Evolutionary conservation across 2,329 filamentous ascomycete species (phyloP).

Genomic region (Ceratocystis harringtonii): DNA sequence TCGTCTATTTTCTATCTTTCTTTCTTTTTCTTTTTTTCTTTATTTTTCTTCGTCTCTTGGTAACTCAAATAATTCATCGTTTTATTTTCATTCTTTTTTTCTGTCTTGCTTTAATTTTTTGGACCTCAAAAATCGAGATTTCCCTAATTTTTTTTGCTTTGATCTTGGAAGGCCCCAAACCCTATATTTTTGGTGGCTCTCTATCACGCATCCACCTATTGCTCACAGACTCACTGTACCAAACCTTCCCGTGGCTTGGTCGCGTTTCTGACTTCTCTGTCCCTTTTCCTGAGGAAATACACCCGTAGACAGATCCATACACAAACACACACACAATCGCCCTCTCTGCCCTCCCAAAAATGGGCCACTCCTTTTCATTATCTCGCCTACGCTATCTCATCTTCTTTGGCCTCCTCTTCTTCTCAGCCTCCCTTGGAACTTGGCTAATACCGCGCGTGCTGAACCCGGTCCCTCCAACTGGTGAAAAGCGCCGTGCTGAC

Average conservation of each 20-base stretch:
- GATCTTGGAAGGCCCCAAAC: not conserved
- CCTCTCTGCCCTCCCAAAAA: not conserved
- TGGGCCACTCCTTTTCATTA: conserved; percentile 21
- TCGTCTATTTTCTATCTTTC: not conserved
- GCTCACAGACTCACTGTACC: not conserved
- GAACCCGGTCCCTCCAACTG: conserved; percentile 47
- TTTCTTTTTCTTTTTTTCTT: not conserved
- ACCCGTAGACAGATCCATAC: no score
- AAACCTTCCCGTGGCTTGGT: not conserved
- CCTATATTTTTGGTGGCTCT: not conserved
- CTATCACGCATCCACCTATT: not conserved
- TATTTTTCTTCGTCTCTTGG: not conserved
- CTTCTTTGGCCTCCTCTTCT: conserved; percentile 27
- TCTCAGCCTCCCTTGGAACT: conserved; percentile 33
- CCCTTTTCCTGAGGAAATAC: not conserved
- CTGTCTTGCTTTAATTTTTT: not conserved
- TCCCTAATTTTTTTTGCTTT: not conserved
- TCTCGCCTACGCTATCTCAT: conserved; percentile 33
- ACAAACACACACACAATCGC: not conserved
- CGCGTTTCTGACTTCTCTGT: not conserved
- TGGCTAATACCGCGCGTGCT: conserved; percentile 40
- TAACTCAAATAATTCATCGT: not conserved
- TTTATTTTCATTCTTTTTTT: not conserved
- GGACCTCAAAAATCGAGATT: not conserved
- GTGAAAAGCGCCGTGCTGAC: conserved; percentile 47